Conservation (phyloP, 2,329 filamentous ascomycete species). For the Claviceps pusilla region DNA sequence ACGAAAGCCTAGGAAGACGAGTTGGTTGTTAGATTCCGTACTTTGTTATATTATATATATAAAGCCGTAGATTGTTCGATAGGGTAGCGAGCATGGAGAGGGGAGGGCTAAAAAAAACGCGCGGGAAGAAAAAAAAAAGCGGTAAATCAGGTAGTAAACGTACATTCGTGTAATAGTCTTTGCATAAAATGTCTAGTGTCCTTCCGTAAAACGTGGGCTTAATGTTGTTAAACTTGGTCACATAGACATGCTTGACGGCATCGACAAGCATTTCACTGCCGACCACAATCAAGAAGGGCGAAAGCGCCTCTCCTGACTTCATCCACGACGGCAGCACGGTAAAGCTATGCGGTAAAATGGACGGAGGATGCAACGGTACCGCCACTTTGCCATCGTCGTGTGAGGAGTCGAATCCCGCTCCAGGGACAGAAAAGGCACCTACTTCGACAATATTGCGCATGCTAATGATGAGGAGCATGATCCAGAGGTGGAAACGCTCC, state of each 20-base stretch:
- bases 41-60: no score
- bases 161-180: slow-evolving; percentile 94
- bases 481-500: slow-evolving; percentile 91
- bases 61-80: background rate
- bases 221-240: slow-evolving; percentile 96
- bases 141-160: slow-evolving; percentile 14
- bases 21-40: background rate
- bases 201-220: slow-evolving; percentile 79
- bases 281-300: slow-evolving; percentile 84
- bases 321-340: slow-evolving; percentile 72
- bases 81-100: background rate
- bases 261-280: slow-evolving; percentile 96
- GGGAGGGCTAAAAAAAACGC: background rate
- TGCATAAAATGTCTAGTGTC: slow-evolving; percentile 84
- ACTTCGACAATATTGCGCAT: slow-evolving; percentile 94
- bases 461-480: slow-evolving; percentile 93
- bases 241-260: slow-evolving; percentile 93
- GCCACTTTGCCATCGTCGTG: slow-evolving; percentile 35
- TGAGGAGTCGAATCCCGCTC: slow-evolving; percentile 33
- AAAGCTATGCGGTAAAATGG: slow-evolving; percentile 79
- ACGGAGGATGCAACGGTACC: slow-evolving; percentile 49
- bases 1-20: slow-evolving; percentile 53
- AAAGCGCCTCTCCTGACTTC: slow-evolving; percentile 68
- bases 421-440: slow-evolving; percentile 58
- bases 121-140: background rate